Percentiles rank a stretch among this genome's conserved stretches.
These are phyloP conservation scores for Fusarium marasasianum DNA, from an alignment of 2,329 filamentous ascomycete species.

Conservation along the genomic window DNA sequence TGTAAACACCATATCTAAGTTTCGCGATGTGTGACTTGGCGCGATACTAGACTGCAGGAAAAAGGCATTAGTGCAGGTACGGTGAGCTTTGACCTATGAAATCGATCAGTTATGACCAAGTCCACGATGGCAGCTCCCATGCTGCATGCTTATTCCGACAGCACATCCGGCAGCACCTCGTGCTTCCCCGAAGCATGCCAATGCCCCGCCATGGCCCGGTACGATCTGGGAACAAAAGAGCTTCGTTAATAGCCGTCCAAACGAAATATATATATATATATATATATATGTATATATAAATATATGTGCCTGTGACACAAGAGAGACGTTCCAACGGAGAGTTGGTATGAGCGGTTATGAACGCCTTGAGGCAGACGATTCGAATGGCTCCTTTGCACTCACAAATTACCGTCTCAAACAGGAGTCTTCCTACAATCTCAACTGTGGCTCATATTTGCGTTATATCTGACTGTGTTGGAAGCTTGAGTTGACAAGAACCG, in stretches of 20 bases:
- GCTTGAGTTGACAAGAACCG: neutral
- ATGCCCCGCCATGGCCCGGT: conserved; percentile 34
- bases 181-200: conserved; percentile 39
- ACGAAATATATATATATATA: neutral
- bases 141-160: conserved; percentile 39
- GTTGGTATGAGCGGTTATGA: neutral
- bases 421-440: neutral
- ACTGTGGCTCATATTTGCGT: neutral
- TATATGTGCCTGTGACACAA: neutral
- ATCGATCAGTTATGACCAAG: conserved; percentile 12
- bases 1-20: neutral
- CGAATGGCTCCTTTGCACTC: neutral
- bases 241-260: neutral
- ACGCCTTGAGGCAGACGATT: neutral
- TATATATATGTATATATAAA: neutral
- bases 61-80: conserved; percentile 39
- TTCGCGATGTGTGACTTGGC: conserved; percentile 10
- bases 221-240: conserved; percentile 8
- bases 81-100: conserved; percentile 18
- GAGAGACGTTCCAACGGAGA: neutral
- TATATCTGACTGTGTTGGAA: neutral
- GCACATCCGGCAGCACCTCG: conserved; percentile 34
- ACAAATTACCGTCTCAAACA: neutral
- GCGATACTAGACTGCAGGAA: conserved; percentile 29
- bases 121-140: conserved; percentile 25